phyloP scores from a whole-genome alignment of 208 protist genomes.

The Trypanosoma platydactyli region DNA sequence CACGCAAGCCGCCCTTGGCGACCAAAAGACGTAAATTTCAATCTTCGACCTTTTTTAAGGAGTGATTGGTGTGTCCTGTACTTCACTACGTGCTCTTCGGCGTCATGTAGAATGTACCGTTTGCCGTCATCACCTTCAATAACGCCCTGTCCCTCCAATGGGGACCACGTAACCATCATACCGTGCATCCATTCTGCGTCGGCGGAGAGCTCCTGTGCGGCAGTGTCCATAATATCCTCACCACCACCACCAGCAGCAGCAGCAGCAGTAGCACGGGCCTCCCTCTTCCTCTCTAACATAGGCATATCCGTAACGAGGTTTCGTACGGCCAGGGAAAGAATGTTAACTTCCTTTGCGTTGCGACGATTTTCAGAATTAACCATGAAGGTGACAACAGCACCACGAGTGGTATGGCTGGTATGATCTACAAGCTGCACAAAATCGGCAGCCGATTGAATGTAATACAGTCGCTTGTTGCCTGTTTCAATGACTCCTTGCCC shows the following conservation, averaged over 20 bases:
- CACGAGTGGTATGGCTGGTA: slow-evolving; percentile 56
- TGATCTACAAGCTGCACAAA: slow-evolving; percentile 80
- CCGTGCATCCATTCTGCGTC: slow-evolving; percentile 59
- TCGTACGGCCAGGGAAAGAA: slow-evolving; percentile 62
- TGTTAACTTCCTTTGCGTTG: slow-evolving; percentile 56
- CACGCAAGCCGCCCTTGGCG: slow-evolving; percentile 60
- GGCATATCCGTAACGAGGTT: slow-evolving; percentile 46
- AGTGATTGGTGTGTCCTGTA: slow-evolving; percentile 46
- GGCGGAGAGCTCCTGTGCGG: slow-evolving; percentile 33
- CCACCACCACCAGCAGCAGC: neutral
- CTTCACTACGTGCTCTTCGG: slow-evolving; percentile 64
- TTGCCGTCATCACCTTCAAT: slow-evolving; percentile 65
- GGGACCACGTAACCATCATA: slow-evolving; percentile 71
- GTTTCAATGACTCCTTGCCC: slow-evolving; percentile 82
- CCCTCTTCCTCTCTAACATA: slow-evolving; percentile 36
- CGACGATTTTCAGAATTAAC: slow-evolving; percentile 42
- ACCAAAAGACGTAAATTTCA: slow-evolving; percentile 78
- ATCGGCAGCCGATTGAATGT: slow-evolving; percentile 67
- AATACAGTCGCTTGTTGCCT: slow-evolving; percentile 65
- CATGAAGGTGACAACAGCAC: slow-evolving; percentile 79
- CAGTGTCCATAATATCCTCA: neutral
- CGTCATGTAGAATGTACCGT: slow-evolving; percentile 84
- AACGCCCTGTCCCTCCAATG: slow-evolving; percentile 78
- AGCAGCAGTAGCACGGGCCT: neutral
- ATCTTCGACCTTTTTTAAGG: slow-evolving; percentile 59